These are phyloP conservation scores for Penicillium oxalicum DNA, from an alignment of 2,329 filamentous ascomycete species.

Conservation along the genomic window DNA sequence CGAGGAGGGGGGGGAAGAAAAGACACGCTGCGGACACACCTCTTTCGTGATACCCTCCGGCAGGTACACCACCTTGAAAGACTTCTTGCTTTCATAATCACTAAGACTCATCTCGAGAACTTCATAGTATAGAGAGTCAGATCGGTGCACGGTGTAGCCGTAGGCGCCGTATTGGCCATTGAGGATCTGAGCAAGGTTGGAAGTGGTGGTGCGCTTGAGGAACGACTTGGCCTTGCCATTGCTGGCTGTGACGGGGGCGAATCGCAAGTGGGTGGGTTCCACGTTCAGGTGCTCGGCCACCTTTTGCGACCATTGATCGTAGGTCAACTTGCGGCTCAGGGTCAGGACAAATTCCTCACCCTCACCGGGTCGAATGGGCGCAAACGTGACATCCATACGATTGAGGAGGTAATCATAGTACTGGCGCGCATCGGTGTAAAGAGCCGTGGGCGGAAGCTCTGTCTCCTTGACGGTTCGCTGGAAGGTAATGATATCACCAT, in stretches of 20 bases:
- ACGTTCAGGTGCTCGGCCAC: conserved; percentile 72
- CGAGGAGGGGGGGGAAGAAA: not conserved
- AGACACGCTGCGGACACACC: conserved; percentile 42
- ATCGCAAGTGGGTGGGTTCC: conserved; percentile 80
- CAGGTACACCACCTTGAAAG: conserved; percentile 73
- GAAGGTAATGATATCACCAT: conserved; percentile 95
- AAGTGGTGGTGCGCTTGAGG: conserved; percentile 66
- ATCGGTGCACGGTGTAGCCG: conserved; percentile 60
- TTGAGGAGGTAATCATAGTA: conserved; percentile 94
- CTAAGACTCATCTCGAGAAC: conserved; percentile 89
- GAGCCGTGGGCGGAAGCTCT: conserved; percentile 38
- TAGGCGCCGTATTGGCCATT: conserved; percentile 67
- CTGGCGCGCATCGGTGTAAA: conserved; percentile 64
- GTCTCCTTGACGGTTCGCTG: conserved; percentile 56
- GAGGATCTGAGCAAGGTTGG: conserved; percentile 73
- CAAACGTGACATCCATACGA: conserved; percentile 72
- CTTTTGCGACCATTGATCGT: conserved; percentile 78
- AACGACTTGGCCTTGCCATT: conserved; percentile 70
- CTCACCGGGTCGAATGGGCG: conserved; percentile 51
- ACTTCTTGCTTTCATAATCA: conserved; percentile 90
- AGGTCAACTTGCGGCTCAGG: conserved; percentile 81
- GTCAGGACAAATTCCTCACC: conserved; percentile 68
- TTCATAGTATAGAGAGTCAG: conserved; percentile 84
- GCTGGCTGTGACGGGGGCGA: conserved; percentile 75
- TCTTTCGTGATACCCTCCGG: conserved; percentile 90